These are phyloP conservation scores for Calonectria hongkongensis DNA, from an alignment of 2,329 filamentous ascomycete species.

Conservation along the genomic window DNA sequence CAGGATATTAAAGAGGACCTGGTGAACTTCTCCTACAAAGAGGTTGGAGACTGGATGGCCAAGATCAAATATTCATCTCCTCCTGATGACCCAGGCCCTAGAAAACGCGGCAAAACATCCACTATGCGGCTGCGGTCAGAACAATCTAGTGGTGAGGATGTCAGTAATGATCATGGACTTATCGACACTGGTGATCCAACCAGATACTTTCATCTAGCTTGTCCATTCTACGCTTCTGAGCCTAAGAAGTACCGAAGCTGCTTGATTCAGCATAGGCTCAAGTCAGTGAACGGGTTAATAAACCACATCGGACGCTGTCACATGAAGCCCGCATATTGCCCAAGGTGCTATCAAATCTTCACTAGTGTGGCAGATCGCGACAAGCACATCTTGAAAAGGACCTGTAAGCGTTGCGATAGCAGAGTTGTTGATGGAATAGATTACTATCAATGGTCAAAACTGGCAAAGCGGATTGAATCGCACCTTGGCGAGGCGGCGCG, in stretches of 20 bases:
- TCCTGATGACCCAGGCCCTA: neutral
- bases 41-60: neutral
- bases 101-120: neutral
- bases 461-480: neutral
- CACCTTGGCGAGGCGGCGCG: neutral
- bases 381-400: neutral
- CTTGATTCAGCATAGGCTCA: neutral
- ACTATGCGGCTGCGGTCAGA: neutral
- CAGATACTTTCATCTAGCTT: constrained; percentile 3
- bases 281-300: neutral
- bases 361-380: neutral
- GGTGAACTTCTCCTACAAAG: neutral
- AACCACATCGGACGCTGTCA: neutral
- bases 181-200: neutral
- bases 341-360: constrained; percentile 13
- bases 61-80: neutral
- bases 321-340: constrained; percentile 24
- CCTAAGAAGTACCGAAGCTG: constrained; percentile 6
- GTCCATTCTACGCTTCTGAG: constrained; percentile 2
- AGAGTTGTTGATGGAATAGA: neutral
- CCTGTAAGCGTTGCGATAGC: neutral
- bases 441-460: constrained; percentile 1
- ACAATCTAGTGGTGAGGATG: neutral
- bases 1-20: neutral
- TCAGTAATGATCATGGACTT: neutral